These are phyloP conservation scores for Tetragonia tetragonoides DNA, from an alignment of 148 eudicot species.

Conservation along the genomic window DNA sequence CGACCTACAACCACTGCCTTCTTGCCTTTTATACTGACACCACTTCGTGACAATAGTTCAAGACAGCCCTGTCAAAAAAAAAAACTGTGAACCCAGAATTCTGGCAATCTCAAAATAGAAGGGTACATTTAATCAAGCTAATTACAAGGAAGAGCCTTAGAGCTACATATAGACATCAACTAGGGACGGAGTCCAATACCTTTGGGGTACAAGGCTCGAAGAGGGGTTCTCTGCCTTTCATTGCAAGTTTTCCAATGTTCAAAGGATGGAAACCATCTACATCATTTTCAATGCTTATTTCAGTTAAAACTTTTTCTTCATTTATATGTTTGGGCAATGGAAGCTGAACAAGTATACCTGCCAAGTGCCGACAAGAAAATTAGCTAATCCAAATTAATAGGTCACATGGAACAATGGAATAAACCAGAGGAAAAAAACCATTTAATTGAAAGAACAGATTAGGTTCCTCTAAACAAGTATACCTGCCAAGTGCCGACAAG, in stretches of 20 bases:
- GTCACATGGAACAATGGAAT: background rate
- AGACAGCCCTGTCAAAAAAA: constrained; percentile 41
- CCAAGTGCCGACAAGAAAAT: constrained; percentile 16
- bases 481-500: constrained; percentile 44
- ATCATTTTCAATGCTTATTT: constrained; percentile 89
- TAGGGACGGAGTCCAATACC: constrained; percentile 34
- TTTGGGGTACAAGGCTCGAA: constrained; percentile 96
- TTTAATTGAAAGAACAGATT: background rate
- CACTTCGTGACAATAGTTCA: constrained; percentile 50
- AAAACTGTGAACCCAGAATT: background rate
- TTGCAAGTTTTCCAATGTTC: constrained; percentile 97
- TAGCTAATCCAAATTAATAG: background rate
- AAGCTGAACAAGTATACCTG: constrained; percentile 97
- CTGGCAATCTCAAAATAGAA: background rate
- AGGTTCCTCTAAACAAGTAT: constrained; percentile 93
- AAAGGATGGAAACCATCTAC: constrained; percentile 99
- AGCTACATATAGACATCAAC: background rate
- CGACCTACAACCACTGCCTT: constrained; percentile 95
- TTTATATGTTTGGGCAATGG: constrained; percentile 95
- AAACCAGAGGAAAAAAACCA: background rate
- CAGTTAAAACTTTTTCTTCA: constrained; percentile 77
- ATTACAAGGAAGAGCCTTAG: background rate
- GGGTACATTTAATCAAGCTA: background rate
- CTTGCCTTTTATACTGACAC: constrained; percentile 80
- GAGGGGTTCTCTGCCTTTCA: constrained; percentile 99